A percentile compares a stretch with the other conserved stretches of the same genome.
These are phyloP conservation scores for Tylopilus rubrobrunneus DNA, from an alignment of 768 basidiomycete genomes.

Conservation along the genomic window DNA sequence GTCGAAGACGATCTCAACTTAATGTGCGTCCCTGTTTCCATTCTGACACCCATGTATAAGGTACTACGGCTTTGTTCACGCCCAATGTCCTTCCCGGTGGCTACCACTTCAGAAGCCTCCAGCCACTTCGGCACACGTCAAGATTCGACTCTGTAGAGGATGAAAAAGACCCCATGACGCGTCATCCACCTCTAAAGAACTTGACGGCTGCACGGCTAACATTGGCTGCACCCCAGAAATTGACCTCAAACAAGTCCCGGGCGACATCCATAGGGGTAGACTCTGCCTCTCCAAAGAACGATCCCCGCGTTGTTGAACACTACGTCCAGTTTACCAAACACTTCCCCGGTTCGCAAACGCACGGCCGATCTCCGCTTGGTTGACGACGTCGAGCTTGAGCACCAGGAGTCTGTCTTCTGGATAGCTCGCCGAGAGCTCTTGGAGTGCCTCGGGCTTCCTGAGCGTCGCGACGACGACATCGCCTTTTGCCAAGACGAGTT, in stretches of 20 bases:
- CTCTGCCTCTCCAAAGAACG: constrained; percentile 20
- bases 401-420: constrained; percentile 10
- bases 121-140: too few species aligned
- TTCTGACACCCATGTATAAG: too few species aligned
- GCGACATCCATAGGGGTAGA: constrained; percentile 10
- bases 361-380: not conserved
- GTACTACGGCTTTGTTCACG: too few species aligned
- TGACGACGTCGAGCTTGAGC: constrained; percentile 9
- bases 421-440: not conserved
- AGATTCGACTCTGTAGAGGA: too few species aligned
- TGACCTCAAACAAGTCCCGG: constrained; percentile 16
- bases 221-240: not conserved
- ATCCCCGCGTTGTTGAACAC: constrained; percentile 8
- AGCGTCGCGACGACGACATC: constrained; percentile 40
- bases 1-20: too few species aligned
- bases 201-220: constrained; percentile 19
- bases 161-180: too few species aligned
- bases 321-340: constrained; percentile 10
- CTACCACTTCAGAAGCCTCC: too few species aligned
- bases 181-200: not conserved
- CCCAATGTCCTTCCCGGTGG: too few species aligned
- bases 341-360: not conserved
- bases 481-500: constrained; percentile 30
- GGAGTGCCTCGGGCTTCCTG: constrained; percentile 32
- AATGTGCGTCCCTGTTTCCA: too few species aligned